Evolutionary conservation across 768 basidiomycete species (phyloP), one percentile per base, ranked within the genome.

Genomic region (Xanthoconium stramineum): DNA sequence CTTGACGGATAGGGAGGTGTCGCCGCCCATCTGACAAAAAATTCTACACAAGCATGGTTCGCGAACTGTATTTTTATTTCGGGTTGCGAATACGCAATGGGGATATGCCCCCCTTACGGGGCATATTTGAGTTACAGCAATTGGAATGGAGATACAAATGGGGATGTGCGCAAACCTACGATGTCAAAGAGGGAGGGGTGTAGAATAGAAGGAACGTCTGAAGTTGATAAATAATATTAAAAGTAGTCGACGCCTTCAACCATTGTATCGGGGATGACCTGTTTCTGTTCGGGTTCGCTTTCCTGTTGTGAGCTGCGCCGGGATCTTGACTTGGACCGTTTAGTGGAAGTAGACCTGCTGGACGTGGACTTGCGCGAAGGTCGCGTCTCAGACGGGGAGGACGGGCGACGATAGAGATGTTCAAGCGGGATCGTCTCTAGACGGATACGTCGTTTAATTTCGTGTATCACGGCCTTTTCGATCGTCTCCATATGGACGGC

Each of bases 401-500:
- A 19, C 0, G 61, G 52, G 10, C 61, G 65, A 19, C 61, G 46
- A 45, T 66, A 67, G 15, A 69, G 49, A 2, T 10, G 5, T 24
- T 63, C 60, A 38, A 66, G 38, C 17, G 67, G 67, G 45, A 55
- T 50, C 43, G 51, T 57, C 52, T 69, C 65, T 51, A 68, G 49
- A 15, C 54, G 63, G 30, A 75, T 65, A 28, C 76, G 75, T 37
- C 65, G 60, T 35, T 55, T 58, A 6, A 80, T 57, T 56, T 80
- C 78, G 28, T 53, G 38, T 53, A 45, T 57, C 10, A 80, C 68
- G 2, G 66, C 64, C 12, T 55, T 53, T 47, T 80, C 74, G 36
- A 83, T 69, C 20, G 52, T 37, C 5, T 73, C 66, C 80, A 81
- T 80, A 17, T 70, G 65, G 33, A 32, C 37, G 7, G 71, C 70